Percentiles rank a stretch among this genome's conserved stretches.
Evolutionary conservation across 164 flowering plant species (phyloP).

Genomic region (Tetracentron sinense): DNA sequence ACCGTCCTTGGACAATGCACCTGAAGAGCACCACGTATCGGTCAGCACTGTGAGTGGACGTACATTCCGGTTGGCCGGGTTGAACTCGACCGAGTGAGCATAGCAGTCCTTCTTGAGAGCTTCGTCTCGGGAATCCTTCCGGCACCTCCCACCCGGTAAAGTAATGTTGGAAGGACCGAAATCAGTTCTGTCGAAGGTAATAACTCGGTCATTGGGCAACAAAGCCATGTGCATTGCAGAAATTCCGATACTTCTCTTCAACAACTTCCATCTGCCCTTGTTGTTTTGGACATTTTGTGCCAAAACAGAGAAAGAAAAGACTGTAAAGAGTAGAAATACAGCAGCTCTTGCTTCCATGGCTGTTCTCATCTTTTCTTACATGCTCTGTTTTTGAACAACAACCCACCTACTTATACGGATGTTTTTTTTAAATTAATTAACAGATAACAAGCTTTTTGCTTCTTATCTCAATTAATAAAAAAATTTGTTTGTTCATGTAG

Average conservation of each 20-base stretch:
- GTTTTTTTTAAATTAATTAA: no score
- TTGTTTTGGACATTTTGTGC: not conserved
- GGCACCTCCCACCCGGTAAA: constrained; percentile 24
- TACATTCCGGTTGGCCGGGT: constrained; percentile 11
- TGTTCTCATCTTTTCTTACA: not conserved
- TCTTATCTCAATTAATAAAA: no score
- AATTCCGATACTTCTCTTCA: constrained; percentile 21
- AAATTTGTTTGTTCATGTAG: no score
- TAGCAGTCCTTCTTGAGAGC: constrained; percentile 27
- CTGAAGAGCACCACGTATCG: constrained; percentile 62
- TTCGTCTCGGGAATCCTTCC: not conserved
- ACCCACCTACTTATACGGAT: not conserved
- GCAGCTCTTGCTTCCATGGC: constrained; percentile 1
- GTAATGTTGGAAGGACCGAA: constrained; percentile 39
- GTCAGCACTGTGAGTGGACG: constrained; percentile 36
- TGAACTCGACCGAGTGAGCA: constrained; percentile 45
- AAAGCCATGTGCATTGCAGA: constrained; percentile 40
- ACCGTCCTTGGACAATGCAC: constrained; percentile 37
- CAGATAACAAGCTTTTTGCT: no score
- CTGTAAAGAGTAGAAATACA: not conserved
- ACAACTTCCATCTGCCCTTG: constrained; percentile 27
- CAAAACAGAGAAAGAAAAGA: constrained; percentile 5
- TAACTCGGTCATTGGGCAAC: constrained; percentile 27
- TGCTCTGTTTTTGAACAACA: not conserved
- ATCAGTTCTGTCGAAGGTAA: constrained; percentile 36